Evolutionary conservation across 2,329 filamentous ascomycete species (phyloP).

Genomic region (Trichoderma sp.): DNA sequence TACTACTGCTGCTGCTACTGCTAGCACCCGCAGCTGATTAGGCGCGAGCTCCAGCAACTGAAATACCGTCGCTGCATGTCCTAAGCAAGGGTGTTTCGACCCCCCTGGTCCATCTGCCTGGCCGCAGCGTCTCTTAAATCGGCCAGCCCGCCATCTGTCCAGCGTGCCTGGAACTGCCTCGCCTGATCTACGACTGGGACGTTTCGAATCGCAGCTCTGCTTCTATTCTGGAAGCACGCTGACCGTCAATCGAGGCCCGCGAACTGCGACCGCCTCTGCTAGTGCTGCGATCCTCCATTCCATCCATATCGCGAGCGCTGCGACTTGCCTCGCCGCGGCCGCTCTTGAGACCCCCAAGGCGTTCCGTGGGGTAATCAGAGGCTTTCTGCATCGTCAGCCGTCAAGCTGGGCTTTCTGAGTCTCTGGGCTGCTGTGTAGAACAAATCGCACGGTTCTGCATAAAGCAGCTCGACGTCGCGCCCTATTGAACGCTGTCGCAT

Average conservation of each 20-base stretch:
- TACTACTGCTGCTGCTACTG: neutral
- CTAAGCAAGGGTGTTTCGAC: slow-evolving; percentile 9
- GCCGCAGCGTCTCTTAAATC: slow-evolving; percentile 30
- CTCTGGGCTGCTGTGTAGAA: slow-evolving; percentile 2
- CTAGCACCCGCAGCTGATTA: neutral
- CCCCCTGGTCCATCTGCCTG: slow-evolving; percentile 20
- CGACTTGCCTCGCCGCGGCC: slow-evolving; percentile 15
- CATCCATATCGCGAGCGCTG: slow-evolving; percentile 8
- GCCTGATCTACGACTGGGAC: slow-evolving; percentile 19
- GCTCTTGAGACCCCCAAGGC: slow-evolving; percentile 3
- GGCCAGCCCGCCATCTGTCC: slow-evolving; percentile 23
- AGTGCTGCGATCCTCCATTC: slow-evolving; percentile 15
- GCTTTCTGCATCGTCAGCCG: slow-evolving; percentile 24
- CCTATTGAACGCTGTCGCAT: neutral
- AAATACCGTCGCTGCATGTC: slow-evolving; percentile 8
- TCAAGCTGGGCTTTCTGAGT: slow-evolving; percentile 19
- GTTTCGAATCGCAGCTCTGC: slow-evolving; percentile 23
- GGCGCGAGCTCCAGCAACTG: slow-evolving; percentile 9
- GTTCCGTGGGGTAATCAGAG: slow-evolving; percentile 24
- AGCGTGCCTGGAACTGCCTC: slow-evolving; percentile 11
- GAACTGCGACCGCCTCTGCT: slow-evolving; percentile 23
- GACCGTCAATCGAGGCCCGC: slow-evolving; percentile 23
- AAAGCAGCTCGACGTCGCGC: neutral
- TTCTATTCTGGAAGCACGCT: slow-evolving; percentile 26
- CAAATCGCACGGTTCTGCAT: neutral